A percentile compares a stretch with the other conserved stretches of the same genome.
Evolutionary conservation across 352 stramenopile species (phyloP).

Genomic region (Phytophthora pinifolia): DNA sequence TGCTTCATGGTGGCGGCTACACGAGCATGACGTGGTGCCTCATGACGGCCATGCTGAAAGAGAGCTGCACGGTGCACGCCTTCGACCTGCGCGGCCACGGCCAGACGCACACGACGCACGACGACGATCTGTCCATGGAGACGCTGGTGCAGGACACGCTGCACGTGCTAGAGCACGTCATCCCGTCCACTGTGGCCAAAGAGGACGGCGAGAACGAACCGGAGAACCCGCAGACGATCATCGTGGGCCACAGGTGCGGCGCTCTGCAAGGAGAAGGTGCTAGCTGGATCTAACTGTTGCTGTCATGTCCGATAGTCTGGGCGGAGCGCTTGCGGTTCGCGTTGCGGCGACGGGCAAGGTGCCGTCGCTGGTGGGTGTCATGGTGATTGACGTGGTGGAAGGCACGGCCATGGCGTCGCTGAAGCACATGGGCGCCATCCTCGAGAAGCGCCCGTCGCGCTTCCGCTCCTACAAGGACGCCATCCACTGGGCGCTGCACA

Average conservation of each 20-base stretch:
- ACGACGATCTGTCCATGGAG: conserved; percentile 73
- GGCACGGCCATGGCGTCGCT: conserved; percentile 86
- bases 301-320: conserved; percentile 48
- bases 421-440: conserved; percentile 80
- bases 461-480: conserved; percentile 76
- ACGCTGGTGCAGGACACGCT: conserved; percentile 77
- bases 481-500: conserved; percentile 80
- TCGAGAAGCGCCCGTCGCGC: conserved; percentile 61
- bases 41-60: conserved; percentile 67
- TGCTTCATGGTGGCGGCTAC: conserved; percentile 86
- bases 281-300: neutral
- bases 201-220: conserved; percentile 15
- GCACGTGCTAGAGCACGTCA: conserved; percentile 49
- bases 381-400: conserved; percentile 91
- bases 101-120: conserved; percentile 52
- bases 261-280: neutral
- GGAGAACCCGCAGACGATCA: conserved; percentile 58
- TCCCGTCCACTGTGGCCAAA: conserved; percentile 33
- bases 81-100: conserved; percentile 86
- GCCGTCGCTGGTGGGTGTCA: conserved; percentile 68
- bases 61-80: conserved; percentile 74
- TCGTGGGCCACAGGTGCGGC: conserved; percentile 77
- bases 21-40: conserved; percentile 88
- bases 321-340: conserved; percentile 78
- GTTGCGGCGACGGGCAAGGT: conserved; percentile 62